phyloP scores from a whole-genome alignment of 176 grass and related monocot genomes.

The Puya raimondii region DNA sequence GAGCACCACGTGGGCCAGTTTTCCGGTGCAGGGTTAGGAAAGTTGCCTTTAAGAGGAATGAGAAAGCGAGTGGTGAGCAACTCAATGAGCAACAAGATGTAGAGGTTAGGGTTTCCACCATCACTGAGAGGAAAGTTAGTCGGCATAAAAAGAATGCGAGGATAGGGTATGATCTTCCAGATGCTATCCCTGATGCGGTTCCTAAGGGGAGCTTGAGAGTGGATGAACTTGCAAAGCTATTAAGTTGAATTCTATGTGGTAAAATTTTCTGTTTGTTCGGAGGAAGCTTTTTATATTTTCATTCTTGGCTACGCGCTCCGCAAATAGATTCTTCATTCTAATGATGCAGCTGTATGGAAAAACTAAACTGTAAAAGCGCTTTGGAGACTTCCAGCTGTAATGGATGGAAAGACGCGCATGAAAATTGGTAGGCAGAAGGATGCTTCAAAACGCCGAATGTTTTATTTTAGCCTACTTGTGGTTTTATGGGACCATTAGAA shows the following conservation, averaged over 20 bases:
- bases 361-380: no score
- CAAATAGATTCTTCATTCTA: neutral
- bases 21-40: conserved; percentile 33
- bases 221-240: conserved; percentile 87
- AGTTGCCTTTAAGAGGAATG: neutral
- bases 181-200: conserved; percentile 43
- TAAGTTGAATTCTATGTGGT: conserved; percentile 30
- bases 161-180: conserved; percentile 36
- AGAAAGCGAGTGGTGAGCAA: conserved; percentile 19
- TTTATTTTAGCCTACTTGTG: no score
- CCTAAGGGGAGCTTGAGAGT: conserved; percentile 60
- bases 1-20: conserved; percentile 28
- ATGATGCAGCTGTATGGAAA: neutral
- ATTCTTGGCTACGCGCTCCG: neutral
- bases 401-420: no score
- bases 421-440: no score
- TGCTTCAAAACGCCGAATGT: no score
- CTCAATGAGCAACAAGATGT: conserved; percentile 15
- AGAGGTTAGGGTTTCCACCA: conserved; percentile 16
- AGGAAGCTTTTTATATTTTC: neutral
- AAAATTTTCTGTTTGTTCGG: neutral
- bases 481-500: no score
- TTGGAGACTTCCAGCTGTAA: no score
- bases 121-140: conserved; percentile 27
- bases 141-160: conserved; percentile 7